Base-by-base conservation (phyloP, 1,284 basidiomycete genomes). In the Papiliotrema terrestris region DNA sequence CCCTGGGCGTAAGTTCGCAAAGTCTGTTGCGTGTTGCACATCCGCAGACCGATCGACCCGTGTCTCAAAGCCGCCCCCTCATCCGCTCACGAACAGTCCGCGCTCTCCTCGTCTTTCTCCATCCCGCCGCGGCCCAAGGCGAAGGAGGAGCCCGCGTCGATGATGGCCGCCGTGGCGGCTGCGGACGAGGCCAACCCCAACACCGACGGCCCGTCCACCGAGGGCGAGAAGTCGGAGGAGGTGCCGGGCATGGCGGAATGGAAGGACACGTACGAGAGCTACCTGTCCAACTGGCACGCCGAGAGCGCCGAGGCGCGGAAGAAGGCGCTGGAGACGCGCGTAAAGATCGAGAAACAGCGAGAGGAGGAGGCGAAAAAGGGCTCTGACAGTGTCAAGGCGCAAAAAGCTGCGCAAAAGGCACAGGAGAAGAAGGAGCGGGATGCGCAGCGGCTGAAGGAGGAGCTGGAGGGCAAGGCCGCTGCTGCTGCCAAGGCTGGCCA, bases 271-370 rank as follows among this genome's bases (percentile, higher is more conserved):
- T 87, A 88, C 71, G 86, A 91, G 50, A 74, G 82, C 0, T 86
- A 89, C 53, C 78, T 89, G 9, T 78, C 80, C 38, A 75, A 80
- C 61, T 93, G 90, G 90, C 84, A 84, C 39, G 83, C 83, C 25
- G 83, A 87, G 66, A 86, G 85, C 26, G 84, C 87, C 35, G 82
- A 84, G 57, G 86, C 86, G 43, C 84, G 89, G 49, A 79, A 82
- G 63, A 89, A 86, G 70, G 87, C 88, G 8, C 85, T 87, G 74
- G 81, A 80, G 56, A 84, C 86, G 67, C 83, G 88, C n/a, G 80
- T 82, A 44, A 78, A 81, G 55, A 88, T 88, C 83, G 88, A 89
- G 68, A 79, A 65, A 13, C 68, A 74, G 51, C 58, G 55, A 9
- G 58, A 52, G 32, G 60, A 58, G 26, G 57, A 64, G 50, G 65